A percentile compares a stretch with the other conserved stretches of the same genome.
Evolutionary conservation across 768 basidiomycete species (phyloP).

Genomic region (Kwoniella bestiolae): DNA sequence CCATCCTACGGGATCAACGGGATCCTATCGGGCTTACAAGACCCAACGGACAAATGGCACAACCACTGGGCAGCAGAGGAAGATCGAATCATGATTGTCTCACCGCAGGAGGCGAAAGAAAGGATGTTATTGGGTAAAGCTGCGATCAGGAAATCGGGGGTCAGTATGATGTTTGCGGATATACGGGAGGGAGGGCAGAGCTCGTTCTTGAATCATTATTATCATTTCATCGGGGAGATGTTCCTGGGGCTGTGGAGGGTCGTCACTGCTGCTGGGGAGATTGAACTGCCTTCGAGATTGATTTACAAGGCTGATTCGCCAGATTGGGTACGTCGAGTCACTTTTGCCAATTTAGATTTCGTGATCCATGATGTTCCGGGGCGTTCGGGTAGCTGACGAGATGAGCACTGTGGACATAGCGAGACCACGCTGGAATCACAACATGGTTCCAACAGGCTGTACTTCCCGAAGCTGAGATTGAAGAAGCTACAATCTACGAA

Average conservation of each 20-base stretch:
- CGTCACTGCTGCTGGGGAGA: constrained; percentile 22
- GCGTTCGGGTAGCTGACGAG: too few species aligned
- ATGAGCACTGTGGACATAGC: neutral
- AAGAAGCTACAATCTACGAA: constrained; percentile 23
- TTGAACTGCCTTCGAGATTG: constrained; percentile 26
- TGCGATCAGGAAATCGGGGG: constrained; percentile 21
- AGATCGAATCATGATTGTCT: constrained; percentile 24
- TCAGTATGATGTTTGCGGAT: constrained; percentile 33
- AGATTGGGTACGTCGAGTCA: constrained; percentile 28
- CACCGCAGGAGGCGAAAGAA: constrained; percentile 20
- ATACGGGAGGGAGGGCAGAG: constrained; percentile 1
- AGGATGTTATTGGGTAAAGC: constrained; percentile 18
- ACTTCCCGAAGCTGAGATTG: constrained; percentile 29
- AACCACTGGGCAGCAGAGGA: constrained; percentile 17
- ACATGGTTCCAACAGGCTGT: constrained; percentile 37
- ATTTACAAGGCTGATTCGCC: constrained; percentile 23
- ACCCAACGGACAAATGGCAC: constrained; percentile 9
- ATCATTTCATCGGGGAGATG: constrained; percentile 34
- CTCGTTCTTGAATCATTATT: constrained; percentile 36
- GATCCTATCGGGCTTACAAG: constrained; percentile 14
- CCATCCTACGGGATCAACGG: constrained; percentile 11
- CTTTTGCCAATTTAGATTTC: too few species aligned
- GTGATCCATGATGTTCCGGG: too few species aligned
- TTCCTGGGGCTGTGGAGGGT: constrained; percentile 33
- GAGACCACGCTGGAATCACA: constrained; percentile 30